Conservation (phyloP, 345 rosid species). For the Gossypium bickii region DNA sequence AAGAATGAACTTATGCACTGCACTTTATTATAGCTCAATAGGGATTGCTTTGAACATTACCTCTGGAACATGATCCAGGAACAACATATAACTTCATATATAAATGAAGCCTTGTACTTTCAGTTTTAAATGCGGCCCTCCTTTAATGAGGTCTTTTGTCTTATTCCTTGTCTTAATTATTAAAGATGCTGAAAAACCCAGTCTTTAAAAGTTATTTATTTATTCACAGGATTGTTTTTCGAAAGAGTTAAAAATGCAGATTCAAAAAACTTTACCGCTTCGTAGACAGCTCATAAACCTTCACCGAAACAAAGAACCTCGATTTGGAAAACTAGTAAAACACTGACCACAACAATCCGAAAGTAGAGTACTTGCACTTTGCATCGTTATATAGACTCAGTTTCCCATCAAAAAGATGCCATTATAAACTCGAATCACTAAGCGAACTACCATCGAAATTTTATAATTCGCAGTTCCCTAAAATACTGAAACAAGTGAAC, state of each 20-base stretch:
- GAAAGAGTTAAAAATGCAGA: background rate
- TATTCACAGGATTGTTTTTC: background rate
- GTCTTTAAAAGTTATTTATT: background rate
- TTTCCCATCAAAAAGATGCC: background rate
- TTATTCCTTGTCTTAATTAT: conserved; percentile 2
- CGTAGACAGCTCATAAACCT: background rate
- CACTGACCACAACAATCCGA: too few relatives aligned
- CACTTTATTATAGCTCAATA: conserved; percentile 1
- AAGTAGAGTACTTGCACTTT: background rate
- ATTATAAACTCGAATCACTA: background rate
- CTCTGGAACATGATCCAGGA: background rate
- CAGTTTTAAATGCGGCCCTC: background rate
- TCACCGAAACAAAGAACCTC: background rate
- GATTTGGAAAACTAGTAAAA: background rate
- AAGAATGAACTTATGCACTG: background rate
- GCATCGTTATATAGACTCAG: background rate
- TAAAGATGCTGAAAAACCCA: background rate
- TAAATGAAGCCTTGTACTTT: background rate
- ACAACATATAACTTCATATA: background rate
- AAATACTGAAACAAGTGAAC: background rate
- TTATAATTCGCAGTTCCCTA: background rate
- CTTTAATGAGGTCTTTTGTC: background rate
- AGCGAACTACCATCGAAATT: background rate
- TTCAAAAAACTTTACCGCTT: background rate
- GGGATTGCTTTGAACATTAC: background rate